Base-by-base conservation (phyloP, 768 basidiomycete genomes). In the Dioszegia aurantiaca region DNA sequence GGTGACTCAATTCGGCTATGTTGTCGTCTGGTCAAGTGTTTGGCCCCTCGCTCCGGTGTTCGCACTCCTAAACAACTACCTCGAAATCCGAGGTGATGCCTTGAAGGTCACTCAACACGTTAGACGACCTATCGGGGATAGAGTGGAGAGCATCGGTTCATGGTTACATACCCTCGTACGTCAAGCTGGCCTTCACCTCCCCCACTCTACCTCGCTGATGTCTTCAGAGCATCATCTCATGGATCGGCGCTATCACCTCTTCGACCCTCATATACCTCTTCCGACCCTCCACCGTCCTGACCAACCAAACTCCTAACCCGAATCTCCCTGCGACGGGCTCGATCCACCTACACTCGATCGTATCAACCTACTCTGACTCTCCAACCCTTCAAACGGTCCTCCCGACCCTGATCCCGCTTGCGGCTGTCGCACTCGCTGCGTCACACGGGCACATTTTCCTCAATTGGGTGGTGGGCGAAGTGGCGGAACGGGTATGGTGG, bases 21-120 rank as follows among this genome's bases (percentile, higher is more conserved):
- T 97, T 28, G 85, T 85, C 8, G 80, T 97, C 21, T 98, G 92
- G 90, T 88, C 86, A 44, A 86, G 89, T 28, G 89, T 93, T 58
- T 98, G 92, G 91, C 90, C 93, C 2, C 80, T 98, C 17, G 87
- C 90, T 2, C 86, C 90, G 24, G 83, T 86, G 9, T 89, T 91
- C 83, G 87, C 90, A 0, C 81, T 94, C 21, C 67, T 95, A 46
- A 99, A 98, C 80, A 97, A 99, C 76, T 83, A 79, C 48, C 60
- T 98, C 60, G 94, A 99, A 78, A 78, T 90, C 4, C 86, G 92
- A 17, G 89, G 87, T 2, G 94, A 99, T 71, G 95, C 95, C 4
- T 87, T 94, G 82, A 97, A 98, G 80, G 88, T 99, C 73, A 85
- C 86, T 3, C 84, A 85, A 4, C 91, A 94, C 69, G 82, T 84